phyloP scores from a whole-genome alignment of 208 protist species.

The Trypanosoma melophagium region DNA sequence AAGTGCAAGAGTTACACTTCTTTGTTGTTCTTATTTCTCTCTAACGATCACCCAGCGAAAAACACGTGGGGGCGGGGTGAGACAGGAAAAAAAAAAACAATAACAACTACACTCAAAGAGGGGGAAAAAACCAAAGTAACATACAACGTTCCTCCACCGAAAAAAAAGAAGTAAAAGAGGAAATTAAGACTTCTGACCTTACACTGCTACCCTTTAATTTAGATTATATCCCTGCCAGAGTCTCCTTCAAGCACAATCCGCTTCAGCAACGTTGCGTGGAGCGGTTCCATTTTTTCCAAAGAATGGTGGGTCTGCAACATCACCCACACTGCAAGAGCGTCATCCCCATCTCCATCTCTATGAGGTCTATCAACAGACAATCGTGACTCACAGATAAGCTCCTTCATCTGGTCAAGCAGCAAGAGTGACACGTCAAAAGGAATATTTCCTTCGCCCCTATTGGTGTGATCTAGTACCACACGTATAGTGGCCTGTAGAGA shows the following conservation, averaged over 20 bases:
- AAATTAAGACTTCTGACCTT: not conserved
- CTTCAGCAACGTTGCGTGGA: conserved; percentile 25
- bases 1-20: not conserved
- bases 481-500: conserved; percentile 25
- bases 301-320: conserved; percentile 18
- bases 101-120: not conserved
- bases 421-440: conserved; percentile 43
- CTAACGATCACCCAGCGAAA: not conserved
- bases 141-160: not conserved
- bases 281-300: conserved; percentile 30
- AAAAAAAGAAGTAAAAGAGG: conserved; percentile 8
- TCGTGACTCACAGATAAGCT: not conserved
- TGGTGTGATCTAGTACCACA: conserved; percentile 21
- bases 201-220: not conserved
- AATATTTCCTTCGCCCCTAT: conserved; percentile 12
- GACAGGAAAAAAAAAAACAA: not conserved
- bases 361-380: not conserved
- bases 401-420: conserved; percentile 58
- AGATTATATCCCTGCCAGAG: not conserved
- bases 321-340: conserved; percentile 27
- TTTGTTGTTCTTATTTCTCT: not conserved
- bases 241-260: conserved; percentile 20
- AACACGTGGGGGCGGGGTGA: not conserved
- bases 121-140: not conserved
- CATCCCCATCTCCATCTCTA: conserved; percentile 5